A percentile compares a stretch with the other conserved stretches of the same genome.
Conservation (phyloP, 345 rosid species). For the Populus tremula region DNA sequence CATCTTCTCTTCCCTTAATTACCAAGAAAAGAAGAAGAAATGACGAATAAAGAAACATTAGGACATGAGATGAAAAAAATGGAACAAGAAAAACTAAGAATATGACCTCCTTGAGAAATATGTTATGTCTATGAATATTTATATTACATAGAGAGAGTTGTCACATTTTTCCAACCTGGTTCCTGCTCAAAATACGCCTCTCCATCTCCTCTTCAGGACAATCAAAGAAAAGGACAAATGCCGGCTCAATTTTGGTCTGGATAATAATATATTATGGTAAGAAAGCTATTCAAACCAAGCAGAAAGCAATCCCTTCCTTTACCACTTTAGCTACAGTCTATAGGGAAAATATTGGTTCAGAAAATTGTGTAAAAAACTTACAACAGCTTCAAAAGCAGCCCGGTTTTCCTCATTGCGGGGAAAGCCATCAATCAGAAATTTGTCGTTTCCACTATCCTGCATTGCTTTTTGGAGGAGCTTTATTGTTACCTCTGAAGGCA, state of each 20-base stretch:
- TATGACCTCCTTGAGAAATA: not conserved
- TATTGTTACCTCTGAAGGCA: slow-evolving; percentile 37
- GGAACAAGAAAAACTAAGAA: not conserved
- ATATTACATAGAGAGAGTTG: not conserved
- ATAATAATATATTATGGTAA: not conserved
- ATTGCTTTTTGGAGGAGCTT: slow-evolving; percentile 35
- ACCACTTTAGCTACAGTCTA: not conserved
- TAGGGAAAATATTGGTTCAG: not conserved
- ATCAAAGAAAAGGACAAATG: slow-evolving; percentile 48
- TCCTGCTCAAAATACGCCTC: slow-evolving; percentile 22
- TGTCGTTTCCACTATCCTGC: slow-evolving; percentile 24
- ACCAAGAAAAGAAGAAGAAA: not conserved
- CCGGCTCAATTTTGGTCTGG: slow-evolving; percentile 49
- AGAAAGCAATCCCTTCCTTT: not conserved
- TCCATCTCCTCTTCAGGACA: slow-evolving; percentile 48
- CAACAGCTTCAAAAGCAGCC: slow-evolving; percentile 32
- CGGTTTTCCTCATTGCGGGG: slow-evolving; percentile 36
- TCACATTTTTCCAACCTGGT: slow-evolving; percentile 13
- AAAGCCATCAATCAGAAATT: slow-evolving; percentile 32
- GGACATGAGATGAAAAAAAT: not conserved
- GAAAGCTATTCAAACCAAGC: not conserved
- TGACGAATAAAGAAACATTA: not conserved
- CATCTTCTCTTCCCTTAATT: slow-evolving; percentile 29
- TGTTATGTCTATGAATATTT: not conserved
- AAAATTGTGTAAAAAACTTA: slow-evolving; percentile 4